Percentiles rank a stretch among this genome's conserved stretches.
Conservation (phyloP, 192 early-diverging fungal genomes). For the Entomortierella parvispora region DNA sequence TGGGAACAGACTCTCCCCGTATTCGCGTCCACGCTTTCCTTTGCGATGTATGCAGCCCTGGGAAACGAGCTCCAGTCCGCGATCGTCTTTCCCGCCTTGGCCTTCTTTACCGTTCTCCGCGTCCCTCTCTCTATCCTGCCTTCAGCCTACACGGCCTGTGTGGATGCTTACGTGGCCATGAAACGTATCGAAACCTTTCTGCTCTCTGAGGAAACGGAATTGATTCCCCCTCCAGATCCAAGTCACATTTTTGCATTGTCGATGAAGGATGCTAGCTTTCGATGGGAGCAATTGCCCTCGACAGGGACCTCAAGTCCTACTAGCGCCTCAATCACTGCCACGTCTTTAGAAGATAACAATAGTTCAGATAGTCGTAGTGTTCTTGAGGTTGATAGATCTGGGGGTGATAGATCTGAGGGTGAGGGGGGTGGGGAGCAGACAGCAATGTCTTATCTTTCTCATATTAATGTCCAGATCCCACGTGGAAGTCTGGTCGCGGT, state of each 20-base stretch:
- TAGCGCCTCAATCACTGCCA: conserved; percentile 1
- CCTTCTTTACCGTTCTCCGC: conserved; percentile 53
- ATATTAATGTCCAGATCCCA: conserved; percentile 58
- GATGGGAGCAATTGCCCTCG: conserved; percentile 57
- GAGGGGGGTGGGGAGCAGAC: too few species aligned
- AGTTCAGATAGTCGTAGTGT: too few species aligned
- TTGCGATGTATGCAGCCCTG: conserved; percentile 26
- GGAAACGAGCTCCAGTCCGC: conserved; percentile 21
- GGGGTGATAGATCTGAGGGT: too few species aligned
- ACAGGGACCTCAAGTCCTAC: too few species aligned
- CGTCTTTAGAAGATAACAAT: too few species aligned
- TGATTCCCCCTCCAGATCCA: conserved; percentile 41
- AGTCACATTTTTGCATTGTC: conserved; percentile 55
- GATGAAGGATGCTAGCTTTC: conserved; percentile 66
- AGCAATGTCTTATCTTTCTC: conserved; percentile 22
- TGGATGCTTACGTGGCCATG: conserved; percentile 51
- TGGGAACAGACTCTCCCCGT: conserved; percentile 24
- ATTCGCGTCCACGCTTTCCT: conserved; percentile 48
- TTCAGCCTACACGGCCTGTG: conserved; percentile 22
- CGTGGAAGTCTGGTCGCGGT: conserved; percentile 68
- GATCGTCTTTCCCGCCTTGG: conserved; percentile 52
- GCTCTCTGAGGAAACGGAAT: conserved; percentile 63
- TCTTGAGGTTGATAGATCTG: too few species aligned
- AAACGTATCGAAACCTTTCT: conserved; percentile 53
- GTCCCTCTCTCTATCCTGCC: conserved; percentile 53